Conservation (phyloP, 78 protist species). For the Pelomyxa schiedti region DNA sequence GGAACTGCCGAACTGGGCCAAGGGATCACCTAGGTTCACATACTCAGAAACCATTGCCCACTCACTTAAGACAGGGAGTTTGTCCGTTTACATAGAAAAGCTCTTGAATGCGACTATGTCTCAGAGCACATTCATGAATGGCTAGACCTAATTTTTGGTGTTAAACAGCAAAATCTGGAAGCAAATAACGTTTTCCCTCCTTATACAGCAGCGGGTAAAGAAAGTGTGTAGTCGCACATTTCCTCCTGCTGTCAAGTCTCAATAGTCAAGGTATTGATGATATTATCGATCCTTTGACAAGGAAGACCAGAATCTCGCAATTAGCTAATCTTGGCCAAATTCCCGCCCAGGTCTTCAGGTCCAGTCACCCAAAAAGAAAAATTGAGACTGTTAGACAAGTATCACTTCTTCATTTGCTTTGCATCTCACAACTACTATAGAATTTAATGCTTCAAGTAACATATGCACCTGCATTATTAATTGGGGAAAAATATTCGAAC, state of each 20-base stretch:
- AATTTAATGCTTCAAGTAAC: too few species aligned
- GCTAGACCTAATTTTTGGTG: slow-evolving; percentile 94
- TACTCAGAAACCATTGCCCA: too few species aligned
- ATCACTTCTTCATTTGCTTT: too few species aligned
- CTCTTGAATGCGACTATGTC: slow-evolving; percentile 83
- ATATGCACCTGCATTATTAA: too few species aligned
- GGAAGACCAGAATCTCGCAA: background rate
- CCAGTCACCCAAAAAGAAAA: too few species aligned
- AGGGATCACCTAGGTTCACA: too few species aligned
- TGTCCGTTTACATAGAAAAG: slow-evolving; percentile 27
- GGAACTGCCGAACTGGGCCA: slow-evolving; percentile 80
- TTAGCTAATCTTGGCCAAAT: background rate
- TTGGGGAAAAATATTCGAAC: too few species aligned
- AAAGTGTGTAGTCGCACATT: background rate
- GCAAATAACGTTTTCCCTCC: slow-evolving; percentile 42
- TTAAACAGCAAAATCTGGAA: slow-evolving; percentile 51
- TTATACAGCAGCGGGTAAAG: slow-evolving; percentile 10
- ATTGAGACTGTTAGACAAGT: too few species aligned
- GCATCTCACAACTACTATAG: too few species aligned
- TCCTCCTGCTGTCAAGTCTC: slow-evolving; percentile 34
- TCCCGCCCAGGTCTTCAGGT: background rate
- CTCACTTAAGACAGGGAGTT: too few species aligned
- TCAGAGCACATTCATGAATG: slow-evolving; percentile 72
- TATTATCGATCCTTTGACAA: background rate
- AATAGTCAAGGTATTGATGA: slow-evolving; percentile 22